Percentiles rank a stretch among this genome's conserved stretches.
Evolutionary conservation across 1,139 yeast genomes (phyloP).

Genomic region (Arxiozyma bovina): DNA sequence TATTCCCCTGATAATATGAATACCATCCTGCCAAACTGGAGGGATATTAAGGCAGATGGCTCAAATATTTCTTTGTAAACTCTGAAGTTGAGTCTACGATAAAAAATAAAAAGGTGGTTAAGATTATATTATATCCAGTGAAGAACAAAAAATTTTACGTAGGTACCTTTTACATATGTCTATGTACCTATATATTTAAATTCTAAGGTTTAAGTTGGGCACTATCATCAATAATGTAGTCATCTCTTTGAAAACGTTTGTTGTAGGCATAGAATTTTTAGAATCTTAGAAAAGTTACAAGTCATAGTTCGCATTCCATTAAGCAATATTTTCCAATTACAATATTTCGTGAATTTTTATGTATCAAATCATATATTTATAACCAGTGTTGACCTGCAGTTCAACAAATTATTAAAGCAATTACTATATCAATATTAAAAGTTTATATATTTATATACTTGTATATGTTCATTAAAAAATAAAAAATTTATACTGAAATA

Average conservation of each 20-base stretch:
- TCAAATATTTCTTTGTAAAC: conserved; percentile 11
- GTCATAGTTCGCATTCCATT: not conserved
- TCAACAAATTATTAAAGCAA: not conserved
- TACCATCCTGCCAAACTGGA: conserved; percentile 35
- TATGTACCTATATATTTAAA: no score
- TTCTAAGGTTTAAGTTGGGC: no score
- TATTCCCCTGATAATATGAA: conserved; percentile 35
- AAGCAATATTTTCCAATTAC: no score
- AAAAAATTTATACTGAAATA: conserved; percentile 1
- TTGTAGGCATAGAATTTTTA: no score
- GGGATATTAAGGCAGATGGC: conserved; percentile 27
- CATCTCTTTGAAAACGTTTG: no score
- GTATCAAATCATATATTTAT: no score
- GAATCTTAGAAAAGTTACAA: not conserved
- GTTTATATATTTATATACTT: not conserved
- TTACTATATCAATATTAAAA: no score
- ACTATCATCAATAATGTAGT: no score
- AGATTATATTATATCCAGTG: no score
- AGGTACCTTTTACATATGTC: not conserved
- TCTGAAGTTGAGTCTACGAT: not conserved
- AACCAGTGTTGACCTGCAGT: no score
- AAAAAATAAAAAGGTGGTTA: no score
- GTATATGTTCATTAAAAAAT: not conserved
- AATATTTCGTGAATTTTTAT: no score
- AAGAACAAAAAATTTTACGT: not conserved